Percentiles rank a stretch among this genome's conserved stretches.
These are phyloP conservation scores for Xylariales sp. DNA, from an alignment of 2,329 filamentous ascomycete species.

Conservation along the genomic window DNA sequence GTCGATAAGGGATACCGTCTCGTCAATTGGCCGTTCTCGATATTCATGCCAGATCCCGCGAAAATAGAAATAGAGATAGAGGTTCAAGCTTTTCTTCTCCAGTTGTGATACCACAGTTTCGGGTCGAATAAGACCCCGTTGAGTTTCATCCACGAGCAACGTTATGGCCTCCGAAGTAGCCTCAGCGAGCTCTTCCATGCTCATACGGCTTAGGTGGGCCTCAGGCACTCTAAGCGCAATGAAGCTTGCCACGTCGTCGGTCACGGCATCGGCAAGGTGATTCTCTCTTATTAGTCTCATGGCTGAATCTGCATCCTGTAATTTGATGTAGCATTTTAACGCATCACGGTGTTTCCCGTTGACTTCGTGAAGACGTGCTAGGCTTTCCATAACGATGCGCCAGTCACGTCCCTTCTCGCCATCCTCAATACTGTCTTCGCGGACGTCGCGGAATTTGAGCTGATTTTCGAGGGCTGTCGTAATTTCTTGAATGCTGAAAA, in stretches of 20 bases:
- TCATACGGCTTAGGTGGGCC: constrained; percentile 73
- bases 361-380: constrained; percentile 86
- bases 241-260: constrained; percentile 90
- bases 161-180: constrained; percentile 85
- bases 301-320: constrained; percentile 91
- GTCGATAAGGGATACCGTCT: constrained; percentile 78
- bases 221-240: constrained; percentile 86
- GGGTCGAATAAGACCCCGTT: constrained; percentile 85
- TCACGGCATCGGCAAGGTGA: constrained; percentile 88
- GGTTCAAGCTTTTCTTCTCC: constrained; percentile 70
- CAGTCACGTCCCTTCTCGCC: constrained; percentile 82
- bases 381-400: constrained; percentile 86
- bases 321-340: constrained; percentile 85
- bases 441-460: constrained; percentile 78
- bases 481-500: constrained; percentile 83
- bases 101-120: constrained; percentile 83
- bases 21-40: constrained; percentile 66
- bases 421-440: constrained; percentile 79
- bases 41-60: constrained; percentile 83
- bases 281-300: constrained; percentile 88
- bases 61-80: constrained; percentile 94
- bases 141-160: constrained; percentile 89
- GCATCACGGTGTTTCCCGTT: constrained; percentile 86
- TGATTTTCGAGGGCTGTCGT: constrained; percentile 84
- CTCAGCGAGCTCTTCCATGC: constrained; percentile 78